A percentile compares a stretch with the other conserved stretches of the same genome.
Conservation (phyloP, 805 yeast genomes). For the Cyberlindnera mississippiensis region DNA sequence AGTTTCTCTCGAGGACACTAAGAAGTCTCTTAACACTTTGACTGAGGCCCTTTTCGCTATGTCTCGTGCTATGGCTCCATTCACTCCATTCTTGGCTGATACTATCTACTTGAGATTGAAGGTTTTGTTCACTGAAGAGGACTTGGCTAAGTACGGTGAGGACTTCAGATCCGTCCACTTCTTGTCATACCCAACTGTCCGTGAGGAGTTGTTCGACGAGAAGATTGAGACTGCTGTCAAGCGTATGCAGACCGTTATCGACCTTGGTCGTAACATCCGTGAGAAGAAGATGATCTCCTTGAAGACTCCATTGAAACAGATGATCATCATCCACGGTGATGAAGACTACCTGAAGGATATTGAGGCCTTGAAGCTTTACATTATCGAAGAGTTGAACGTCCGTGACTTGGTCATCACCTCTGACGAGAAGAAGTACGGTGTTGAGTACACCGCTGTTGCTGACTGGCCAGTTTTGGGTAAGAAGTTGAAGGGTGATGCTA, state of each 20-base stretch:
- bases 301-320: constrained; percentile 88
- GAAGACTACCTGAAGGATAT: constrained; percentile 70
- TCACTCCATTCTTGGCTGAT: constrained; percentile 95
- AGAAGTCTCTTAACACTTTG: constrained; percentile 83
- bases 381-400: constrained; percentile 87
- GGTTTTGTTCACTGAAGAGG: constrained; percentile 55
- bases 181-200: constrained; percentile 83
- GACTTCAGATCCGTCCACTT: constrained; percentile 89
- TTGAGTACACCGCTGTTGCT: constrained; percentile 89
- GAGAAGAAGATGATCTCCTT: constrained; percentile 92
- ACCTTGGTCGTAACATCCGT: constrained; percentile 92
- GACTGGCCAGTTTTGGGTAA: constrained; percentile 99
- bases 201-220: constrained; percentile 75
- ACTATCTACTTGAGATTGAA: constrained; percentile 76
- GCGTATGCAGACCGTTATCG: constrained; percentile 97
- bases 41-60: constrained; percentile 86
- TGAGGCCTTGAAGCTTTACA: constrained; percentile 70
- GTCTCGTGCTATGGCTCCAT: constrained; percentile 97
- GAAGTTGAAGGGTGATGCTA: constrained; percentile 91
- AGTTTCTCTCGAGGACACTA: constrained; percentile 78
- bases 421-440: constrained; percentile 89
- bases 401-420: constrained; percentile 83
- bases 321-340: constrained; percentile 84
- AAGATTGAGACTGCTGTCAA: constrained; percentile 83
- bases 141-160: constrained; percentile 44